These are phyloP conservation scores for Boehmeria nivea DNA, from an alignment of 306 rosid genomes.

Conservation along the genomic window DNA sequence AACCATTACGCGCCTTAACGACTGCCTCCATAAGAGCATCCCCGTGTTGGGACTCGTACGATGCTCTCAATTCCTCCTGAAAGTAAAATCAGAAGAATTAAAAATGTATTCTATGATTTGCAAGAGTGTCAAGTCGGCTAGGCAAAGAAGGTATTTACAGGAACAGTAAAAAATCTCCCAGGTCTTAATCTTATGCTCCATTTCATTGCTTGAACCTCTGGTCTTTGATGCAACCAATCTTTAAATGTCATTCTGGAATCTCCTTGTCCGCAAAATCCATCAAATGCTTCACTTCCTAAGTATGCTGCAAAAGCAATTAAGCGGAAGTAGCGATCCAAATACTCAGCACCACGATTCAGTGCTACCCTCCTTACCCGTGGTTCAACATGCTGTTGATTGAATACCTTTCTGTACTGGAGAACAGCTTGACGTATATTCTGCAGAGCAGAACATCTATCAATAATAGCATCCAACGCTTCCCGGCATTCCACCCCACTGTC, in stretches of 20 bases:
- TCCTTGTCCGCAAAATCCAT: slow-evolving; percentile 75
- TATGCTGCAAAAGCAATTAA: slow-evolving; percentile 93
- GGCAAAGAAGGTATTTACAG: slow-evolving; percentile 39
- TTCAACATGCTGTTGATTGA: slow-evolving; percentile 84
- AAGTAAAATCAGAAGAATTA: slow-evolving; percentile 20
- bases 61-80: slow-evolving; percentile 79
- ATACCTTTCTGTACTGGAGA: slow-evolving; percentile 64
- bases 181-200: slow-evolving; percentile 88
- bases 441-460: slow-evolving; percentile 87
- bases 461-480: slow-evolving; percentile 80
- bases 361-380: slow-evolving; percentile 91
- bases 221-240: slow-evolving; percentile 79
- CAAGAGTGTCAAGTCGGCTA: neutral
- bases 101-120: slow-evolving; percentile 6
- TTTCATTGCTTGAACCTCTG: slow-evolving; percentile 89
- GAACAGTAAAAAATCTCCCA: slow-evolving; percentile 76
- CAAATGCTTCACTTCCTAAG: slow-evolving; percentile 91
- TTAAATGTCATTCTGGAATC: slow-evolving; percentile 66
- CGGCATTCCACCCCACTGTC: slow-evolving; percentile 90
- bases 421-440: slow-evolving; percentile 93
- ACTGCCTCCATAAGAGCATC: slow-evolving; percentile 86
- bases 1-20: slow-evolving; percentile 68
- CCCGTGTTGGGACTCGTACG: slow-evolving; percentile 82
- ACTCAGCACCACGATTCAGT: slow-evolving; percentile 82
- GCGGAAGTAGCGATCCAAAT: slow-evolving; percentile 83